A percentile compares a stretch with the other conserved stretches of the same genome.
These are phyloP conservation scores for Aspergillus ostianus DNA, from an alignment of 495 filamentous ascomycete genomes.

Conservation along the genomic window DNA sequence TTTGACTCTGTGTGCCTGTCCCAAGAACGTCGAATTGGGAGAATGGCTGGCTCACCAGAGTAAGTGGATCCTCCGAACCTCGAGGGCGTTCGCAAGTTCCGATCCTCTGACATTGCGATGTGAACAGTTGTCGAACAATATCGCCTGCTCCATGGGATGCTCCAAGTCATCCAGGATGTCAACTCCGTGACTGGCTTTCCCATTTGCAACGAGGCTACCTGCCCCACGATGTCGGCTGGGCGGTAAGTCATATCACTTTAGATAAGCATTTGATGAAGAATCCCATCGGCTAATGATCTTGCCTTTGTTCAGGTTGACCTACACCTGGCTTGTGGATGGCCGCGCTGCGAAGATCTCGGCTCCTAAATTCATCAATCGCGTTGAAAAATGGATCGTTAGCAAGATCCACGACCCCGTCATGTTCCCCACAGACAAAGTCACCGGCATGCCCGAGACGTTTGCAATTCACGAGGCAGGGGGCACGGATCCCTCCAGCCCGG, in stretches of 20 bases:
- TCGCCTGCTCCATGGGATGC: conserved; percentile 78
- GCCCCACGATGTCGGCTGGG: conserved; percentile 89
- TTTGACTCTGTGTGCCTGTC: conserved; percentile 87
- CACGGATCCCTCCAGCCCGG: conserved; percentile 48
- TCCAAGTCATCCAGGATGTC: conserved; percentile 75
- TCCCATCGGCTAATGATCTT: not conserved
- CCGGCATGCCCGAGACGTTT: conserved; percentile 52
- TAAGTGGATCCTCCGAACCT: conserved; percentile 36
- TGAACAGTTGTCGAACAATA: conserved; percentile 82
- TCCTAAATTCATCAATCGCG: conserved; percentile 83
- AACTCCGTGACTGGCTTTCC: conserved; percentile 67
- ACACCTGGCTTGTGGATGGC: conserved; percentile 72
- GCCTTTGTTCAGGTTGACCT: conserved; percentile 64
- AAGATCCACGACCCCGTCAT: conserved; percentile 84
- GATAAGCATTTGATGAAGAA: conserved; percentile 10
- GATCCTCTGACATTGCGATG: not conserved
- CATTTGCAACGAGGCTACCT: conserved; percentile 78
- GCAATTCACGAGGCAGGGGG: conserved; percentile 60
- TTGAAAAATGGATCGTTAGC: conserved; percentile 90
- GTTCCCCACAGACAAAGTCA: conserved; percentile 76
- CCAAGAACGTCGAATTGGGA: conserved; percentile 82
- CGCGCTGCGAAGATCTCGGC: conserved; percentile 66
- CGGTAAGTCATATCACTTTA: conserved; percentile 57
- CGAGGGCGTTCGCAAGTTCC: not conserved
- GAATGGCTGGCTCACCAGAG: conserved; percentile 96